phyloP scores from a whole-genome alignment of 768 basidiomycete genomes.

The Collybia sordida region DNA sequence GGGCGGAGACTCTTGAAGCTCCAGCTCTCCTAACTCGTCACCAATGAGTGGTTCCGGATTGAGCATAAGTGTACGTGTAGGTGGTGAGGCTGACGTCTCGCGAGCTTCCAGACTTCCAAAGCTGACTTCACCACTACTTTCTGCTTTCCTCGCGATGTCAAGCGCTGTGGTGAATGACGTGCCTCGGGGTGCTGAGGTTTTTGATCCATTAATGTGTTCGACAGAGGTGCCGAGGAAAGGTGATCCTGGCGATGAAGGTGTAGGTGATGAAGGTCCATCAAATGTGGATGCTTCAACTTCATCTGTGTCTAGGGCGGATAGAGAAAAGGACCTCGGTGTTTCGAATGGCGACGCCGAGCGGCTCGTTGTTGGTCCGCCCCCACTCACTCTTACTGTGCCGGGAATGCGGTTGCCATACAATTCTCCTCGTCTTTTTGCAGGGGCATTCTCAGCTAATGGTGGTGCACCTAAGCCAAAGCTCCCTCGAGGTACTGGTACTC shows the following conservation, averaged over 20 bases:
- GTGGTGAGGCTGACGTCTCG: slow-evolving; percentile 13
- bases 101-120: slow-evolving; percentile 9
- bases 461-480: slow-evolving; percentile 72
- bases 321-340: slow-evolving; percentile 28
- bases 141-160: slow-evolving; percentile 39
- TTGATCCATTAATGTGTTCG: slow-evolving; percentile 14
- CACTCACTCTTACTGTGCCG: slow-evolving; percentile 31
- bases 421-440: slow-evolving; percentile 57
- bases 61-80: neutral
- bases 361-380: slow-evolving; percentile 23
- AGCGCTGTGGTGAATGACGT: slow-evolving; percentile 40
- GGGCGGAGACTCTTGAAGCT: slow-evolving; percentile 4
- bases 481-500: slow-evolving; percentile 71
- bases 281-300: slow-evolving; percentile 17
- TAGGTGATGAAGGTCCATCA: slow-evolving; percentile 22
- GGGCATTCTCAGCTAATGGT: slow-evolving; percentile 44
- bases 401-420: slow-evolving; percentile 75
- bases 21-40: neutral
- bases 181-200: slow-evolving; percentile 20
- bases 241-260: slow-evolving; percentile 26
- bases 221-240: slow-evolving; percentile 8
- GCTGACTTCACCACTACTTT: slow-evolving; percentile 22
- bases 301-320: slow-evolving; percentile 16
- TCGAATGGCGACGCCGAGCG: slow-evolving; percentile 23
- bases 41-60: too few species aligned